Evolutionary conservation across 2,329 filamentous ascomycete genomes (phyloP).

Genomic region (Talaromyces sp.): DNA sequence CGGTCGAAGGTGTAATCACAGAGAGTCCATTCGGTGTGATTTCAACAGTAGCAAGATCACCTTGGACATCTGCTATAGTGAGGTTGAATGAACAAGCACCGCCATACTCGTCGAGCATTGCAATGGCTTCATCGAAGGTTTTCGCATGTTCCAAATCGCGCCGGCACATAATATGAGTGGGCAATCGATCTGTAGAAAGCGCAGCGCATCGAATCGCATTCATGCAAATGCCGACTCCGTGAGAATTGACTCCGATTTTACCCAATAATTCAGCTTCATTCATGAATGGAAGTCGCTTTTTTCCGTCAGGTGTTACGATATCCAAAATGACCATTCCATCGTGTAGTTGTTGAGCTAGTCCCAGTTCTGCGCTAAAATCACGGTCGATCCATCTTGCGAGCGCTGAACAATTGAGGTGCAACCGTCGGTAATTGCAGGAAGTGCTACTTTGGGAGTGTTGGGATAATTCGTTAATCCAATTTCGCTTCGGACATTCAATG

Average conservation of each 20-base stretch:
- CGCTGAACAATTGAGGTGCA: conserved; percentile 3
- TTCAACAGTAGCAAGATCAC: neutral
- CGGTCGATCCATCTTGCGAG: neutral
- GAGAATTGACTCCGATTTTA: conserved; percentile 6
- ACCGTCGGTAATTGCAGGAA: conserved; percentile 3
- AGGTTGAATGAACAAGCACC: conserved; percentile 3
- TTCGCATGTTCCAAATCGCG: conserved; percentile 4
- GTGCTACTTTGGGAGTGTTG: neutral
- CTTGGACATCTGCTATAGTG: neutral
- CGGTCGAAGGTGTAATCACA: neutral
- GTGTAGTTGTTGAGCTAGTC: conserved; percentile 10
- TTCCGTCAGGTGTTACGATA: neutral
- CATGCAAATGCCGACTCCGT: conserved; percentile 4
- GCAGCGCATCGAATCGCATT: conserved; percentile 12
- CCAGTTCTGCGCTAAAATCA: conserved; percentile 12
- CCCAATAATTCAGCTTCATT: conserved; percentile 8
- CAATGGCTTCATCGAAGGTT: neutral
- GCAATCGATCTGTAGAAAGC: neutral
- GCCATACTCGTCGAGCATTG: conserved; percentile 5
- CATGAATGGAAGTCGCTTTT: neutral
- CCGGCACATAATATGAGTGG: conserved; percentile 1
- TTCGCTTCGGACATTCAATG: conserved; percentile 11
- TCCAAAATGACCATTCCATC: conserved; percentile 4
- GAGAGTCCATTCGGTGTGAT: conserved; percentile 2
- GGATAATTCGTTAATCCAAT: conserved; percentile 9